A percentile compares a stretch with the other conserved stretches of the same genome.
Evolutionary conservation across 2,329 filamentous ascomycete genomes (phyloP).

Genomic region (Talaromyces sp.): DNA sequence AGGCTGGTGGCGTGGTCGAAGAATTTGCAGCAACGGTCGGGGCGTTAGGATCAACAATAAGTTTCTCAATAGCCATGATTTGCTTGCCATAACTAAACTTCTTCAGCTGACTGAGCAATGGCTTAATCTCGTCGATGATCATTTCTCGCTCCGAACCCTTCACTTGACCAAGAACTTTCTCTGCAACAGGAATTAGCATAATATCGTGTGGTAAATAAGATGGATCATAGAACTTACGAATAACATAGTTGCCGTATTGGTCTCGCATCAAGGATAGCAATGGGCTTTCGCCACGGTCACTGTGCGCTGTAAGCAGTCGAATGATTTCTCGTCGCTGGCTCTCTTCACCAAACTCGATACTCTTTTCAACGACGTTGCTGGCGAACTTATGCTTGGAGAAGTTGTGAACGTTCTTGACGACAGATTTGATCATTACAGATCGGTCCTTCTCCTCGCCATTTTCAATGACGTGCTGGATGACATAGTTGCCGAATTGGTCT

Average conservation of each 20-base stretch:
- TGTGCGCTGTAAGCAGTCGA: conserved; percentile 56
- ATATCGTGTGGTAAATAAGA: background rate
- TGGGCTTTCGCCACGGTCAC: conserved; percentile 64
- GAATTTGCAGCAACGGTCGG: conserved; percentile 32
- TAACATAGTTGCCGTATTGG: conserved; percentile 92
- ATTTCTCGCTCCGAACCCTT: conserved; percentile 57
- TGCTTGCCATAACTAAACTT: conserved; percentile 65
- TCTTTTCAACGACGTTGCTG: conserved; percentile 95
- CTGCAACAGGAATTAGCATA: conserved; percentile 46
- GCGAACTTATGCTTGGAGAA: conserved; percentile 95
- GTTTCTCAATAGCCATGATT: conserved; percentile 60
- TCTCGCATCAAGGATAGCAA: conserved; percentile 79
- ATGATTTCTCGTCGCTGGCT: conserved; percentile 69
- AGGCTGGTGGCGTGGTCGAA: conserved; percentile 38
- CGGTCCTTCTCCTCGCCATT: conserved; percentile 72
- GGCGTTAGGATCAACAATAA: conserved; percentile 42
- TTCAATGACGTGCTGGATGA: conserved; percentile 85
- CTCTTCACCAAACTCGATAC: conserved; percentile 67
- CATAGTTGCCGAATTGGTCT: conserved; percentile 94
- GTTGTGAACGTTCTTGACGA: conserved; percentile 66
- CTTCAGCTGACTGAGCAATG: conserved; percentile 60
- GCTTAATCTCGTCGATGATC: conserved; percentile 62
- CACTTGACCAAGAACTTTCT: conserved; percentile 70
- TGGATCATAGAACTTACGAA: conserved; percentile 66
- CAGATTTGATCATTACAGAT: conserved; percentile 66